Evolutionary conservation across 2,329 filamentous ascomycete genomes (phyloP), one percentile per base, ranked within the genome.

Genomic region (Penicillium brasilianum): DNA sequence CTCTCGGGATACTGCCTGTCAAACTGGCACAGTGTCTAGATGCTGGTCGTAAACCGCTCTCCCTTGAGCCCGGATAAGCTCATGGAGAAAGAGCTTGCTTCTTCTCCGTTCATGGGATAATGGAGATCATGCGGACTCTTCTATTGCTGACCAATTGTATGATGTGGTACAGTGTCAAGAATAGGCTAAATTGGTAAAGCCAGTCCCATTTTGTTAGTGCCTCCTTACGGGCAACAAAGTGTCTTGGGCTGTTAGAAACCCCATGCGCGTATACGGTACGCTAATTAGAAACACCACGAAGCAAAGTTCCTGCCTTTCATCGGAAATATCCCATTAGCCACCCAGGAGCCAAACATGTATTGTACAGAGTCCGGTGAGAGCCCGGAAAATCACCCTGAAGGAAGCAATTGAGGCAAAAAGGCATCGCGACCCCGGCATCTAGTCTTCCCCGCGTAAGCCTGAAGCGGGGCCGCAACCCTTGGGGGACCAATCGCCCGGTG

Each of bases 381-480:
- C n/a, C 46, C 46, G 8, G 44, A 14, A 32, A 32, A 16, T 4
- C 8, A 20, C 18, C 13, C 30, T n/a, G 32, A 32, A 14, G 10
- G 49, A 30, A 13, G 28, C 18, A 36, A 51, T 51, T 51, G 13
- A 37, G 49, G 49, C 49, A 50, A 37, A 50, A 51, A 51, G 49
- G 10, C 49, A 32, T 6, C 46, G 9, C 22, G 3, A 50, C n/a
- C 46, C 46, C 46, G 46, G 46, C 22, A 50, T 32, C 22, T 20
- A 34, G 18, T 25, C 25, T 50, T 50, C 46, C 46, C 46, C 46
- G 28, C 46, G 46, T 28, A 4, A 50, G 46, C 46, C 46, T 14
- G 9, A 28, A 4, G 46, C 20, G 30, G 25, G 32, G 30, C 16
- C 18, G 49, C 9, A 16, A 16, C 10, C 32, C 18, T 2, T 2